These are phyloP conservation scores for Globisporangium emineosum DNA, from an alignment of 352 stramenopile genomes.

Conservation along the genomic window DNA sequence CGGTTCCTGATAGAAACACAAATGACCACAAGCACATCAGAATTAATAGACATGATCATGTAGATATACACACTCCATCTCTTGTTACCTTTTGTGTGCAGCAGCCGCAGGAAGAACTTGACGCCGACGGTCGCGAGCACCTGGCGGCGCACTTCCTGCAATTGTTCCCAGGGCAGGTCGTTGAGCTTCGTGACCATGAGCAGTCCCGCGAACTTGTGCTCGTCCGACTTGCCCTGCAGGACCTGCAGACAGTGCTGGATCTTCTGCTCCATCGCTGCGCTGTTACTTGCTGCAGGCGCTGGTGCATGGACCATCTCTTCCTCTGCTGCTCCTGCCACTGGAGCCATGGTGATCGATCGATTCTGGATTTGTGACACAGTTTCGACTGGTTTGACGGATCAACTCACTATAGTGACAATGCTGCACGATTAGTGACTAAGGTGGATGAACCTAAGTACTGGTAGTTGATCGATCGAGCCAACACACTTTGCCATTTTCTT, in stretches of 20 bases:
- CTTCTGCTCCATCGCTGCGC: constrained; percentile 10
- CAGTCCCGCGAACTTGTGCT: constrained; percentile 86
- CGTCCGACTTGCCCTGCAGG: constrained; percentile 64
- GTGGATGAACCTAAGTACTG: no score
- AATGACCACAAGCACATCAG: neutral
- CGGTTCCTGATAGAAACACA: constrained; percentile 29
- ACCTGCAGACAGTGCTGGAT: constrained; percentile 64
- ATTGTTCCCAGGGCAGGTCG: constrained; percentile 34
- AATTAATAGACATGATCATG: neutral
- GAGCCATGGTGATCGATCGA: neutral
- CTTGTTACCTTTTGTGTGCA: constrained; percentile 63
- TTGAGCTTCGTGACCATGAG: constrained; percentile 85
- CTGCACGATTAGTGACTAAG: neutral
- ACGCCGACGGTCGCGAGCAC: constrained; percentile 63
- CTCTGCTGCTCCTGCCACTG: neutral
- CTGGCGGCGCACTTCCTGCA: constrained; percentile 50
- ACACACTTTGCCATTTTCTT: neutral
- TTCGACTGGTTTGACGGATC: constrained; percentile 5
- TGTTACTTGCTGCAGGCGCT: neutral
- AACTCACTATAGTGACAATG: neutral
- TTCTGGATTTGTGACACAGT: constrained; percentile 1
- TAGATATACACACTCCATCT: no score
- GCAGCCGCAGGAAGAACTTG: constrained; percentile 75
- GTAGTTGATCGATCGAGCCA: neutral
- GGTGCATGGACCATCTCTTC: neutral